Evolutionary conservation across 306 rosid species (phyloP), one percentile per base, ranked within the genome.

Genomic region (Canavalia ensiformis): DNA sequence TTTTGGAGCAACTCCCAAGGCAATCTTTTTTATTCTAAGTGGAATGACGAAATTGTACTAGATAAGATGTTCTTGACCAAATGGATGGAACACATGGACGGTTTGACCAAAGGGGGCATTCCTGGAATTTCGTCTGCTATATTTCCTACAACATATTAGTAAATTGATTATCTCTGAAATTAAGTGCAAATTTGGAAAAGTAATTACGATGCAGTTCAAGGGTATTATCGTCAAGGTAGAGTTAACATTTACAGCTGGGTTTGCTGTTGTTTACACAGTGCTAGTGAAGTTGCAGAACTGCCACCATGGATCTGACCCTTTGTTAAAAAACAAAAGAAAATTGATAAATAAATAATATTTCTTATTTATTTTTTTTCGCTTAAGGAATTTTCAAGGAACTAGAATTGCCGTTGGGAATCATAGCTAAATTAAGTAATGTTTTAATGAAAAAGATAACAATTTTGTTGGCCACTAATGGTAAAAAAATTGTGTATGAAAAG

Each of bases 41-140:
- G 4, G 37, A 88, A 63, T 80, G 86, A 80, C 90, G 37, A n/a
- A 39, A 39, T 1, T 63, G 73, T 55, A 76, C 79, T 84, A 2
- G 2, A 11, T 5, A 25, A 28, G 28, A 60, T 28, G 65, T 81
- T 80, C 72, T 88, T 84, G 84, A 79, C 88, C 75, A n/a, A 7
- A 59, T 76, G 49, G 25, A 66, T 49, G 77, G 41, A 37, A 44
- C 49, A 51, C 46, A 2, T 8, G 5, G 64, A 31, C 37, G 64
- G 69, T 77, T 72, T 71, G 62, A 51, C 79, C 28, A 29, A n/a
- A 1, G 33, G 30, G 83, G 85, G 83, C 8, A 79, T 8, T 82
- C 1, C 4, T 30, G 84, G 35, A 56, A 69, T 49, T 56, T 47
- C 29, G n/a, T 6, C 30, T 0, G 0, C 35, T 28, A 28, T 2